These are phyloP conservation scores for Sporisorium iseilematis-ciliati DNA, from an alignment of 1,284 basidiomycete species.

Conservation along the genomic window DNA sequence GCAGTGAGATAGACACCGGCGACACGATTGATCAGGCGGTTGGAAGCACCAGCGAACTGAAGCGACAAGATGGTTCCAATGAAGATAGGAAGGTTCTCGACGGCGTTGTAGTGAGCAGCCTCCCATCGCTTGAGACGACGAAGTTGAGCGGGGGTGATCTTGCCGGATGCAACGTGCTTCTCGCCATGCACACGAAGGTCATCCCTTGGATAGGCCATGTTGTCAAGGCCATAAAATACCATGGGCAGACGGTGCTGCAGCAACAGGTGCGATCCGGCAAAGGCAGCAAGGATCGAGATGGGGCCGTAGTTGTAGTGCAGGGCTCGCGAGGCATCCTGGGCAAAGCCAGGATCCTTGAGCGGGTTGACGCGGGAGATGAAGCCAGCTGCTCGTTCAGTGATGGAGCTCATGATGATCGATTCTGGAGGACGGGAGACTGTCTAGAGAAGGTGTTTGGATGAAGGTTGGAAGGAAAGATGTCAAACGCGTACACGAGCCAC, in stretches of 20 bases:
- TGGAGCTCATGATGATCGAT: slow-evolving; percentile 29
- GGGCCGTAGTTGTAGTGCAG: slow-evolving; percentile 47
- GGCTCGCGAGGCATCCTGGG: slow-evolving; percentile 35
- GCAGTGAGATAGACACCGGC: slow-evolving; percentile 38
- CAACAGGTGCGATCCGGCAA: slow-evolving; percentile 49
- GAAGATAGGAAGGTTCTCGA: slow-evolving; percentile 49
- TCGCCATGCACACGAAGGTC: slow-evolving; percentile 42
- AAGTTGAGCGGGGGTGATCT: slow-evolving; percentile 40
- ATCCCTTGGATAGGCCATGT: slow-evolving; percentile 48
- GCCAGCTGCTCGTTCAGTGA: slow-evolving; percentile 34
- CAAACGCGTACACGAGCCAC: not conserved
- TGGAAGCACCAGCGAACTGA: slow-evolving; percentile 43
- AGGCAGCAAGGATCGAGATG: slow-evolving; percentile 51
- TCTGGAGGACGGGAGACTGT: not conserved
- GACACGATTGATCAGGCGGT: slow-evolving; percentile 48
- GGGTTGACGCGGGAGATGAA: slow-evolving; percentile 49
- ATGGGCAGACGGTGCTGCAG: slow-evolving; percentile 50
- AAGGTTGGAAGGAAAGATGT: slow-evolving; percentile 5
- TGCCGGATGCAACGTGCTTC: slow-evolving; percentile 45
- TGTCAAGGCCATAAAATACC: slow-evolving; percentile 50
- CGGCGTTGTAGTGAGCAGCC: slow-evolving; percentile 54
- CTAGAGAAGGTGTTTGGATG: not conserved
- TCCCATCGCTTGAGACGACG: slow-evolving; percentile 51
- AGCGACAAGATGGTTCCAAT: slow-evolving; percentile 50
- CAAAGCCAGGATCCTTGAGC: slow-evolving; percentile 42